Evolutionary conservation across 495 filamentous ascomycete species (phyloP).

Genomic region (Wilcoxina mikolae): DNA sequence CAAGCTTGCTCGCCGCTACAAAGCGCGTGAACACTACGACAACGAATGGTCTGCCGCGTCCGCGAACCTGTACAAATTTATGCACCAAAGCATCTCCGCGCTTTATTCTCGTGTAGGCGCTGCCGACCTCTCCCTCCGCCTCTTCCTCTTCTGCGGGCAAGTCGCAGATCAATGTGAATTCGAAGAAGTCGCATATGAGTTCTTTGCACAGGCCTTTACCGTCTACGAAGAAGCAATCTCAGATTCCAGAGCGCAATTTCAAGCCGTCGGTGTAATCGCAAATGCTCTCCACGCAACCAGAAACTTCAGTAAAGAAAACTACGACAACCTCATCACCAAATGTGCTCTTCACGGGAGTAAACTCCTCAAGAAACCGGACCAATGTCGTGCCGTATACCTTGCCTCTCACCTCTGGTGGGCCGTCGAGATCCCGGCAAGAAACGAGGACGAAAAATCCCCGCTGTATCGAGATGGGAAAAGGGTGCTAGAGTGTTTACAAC

Average conservation of each 20-base stretch:
- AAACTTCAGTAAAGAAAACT: constrained; percentile 88
- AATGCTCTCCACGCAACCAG: constrained; percentile 73
- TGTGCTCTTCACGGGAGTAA: constrained; percentile 93
- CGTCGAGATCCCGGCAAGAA: constrained; percentile 67
- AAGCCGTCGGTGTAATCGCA: constrained; percentile 89
- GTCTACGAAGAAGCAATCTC: constrained; percentile 94
- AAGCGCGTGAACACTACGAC: constrained; percentile 81
- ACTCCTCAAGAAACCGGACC: constrained; percentile 91
- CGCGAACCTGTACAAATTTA: constrained; percentile 82
- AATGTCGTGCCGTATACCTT: constrained; percentile 89
- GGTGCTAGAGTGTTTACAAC: constrained; percentile 88
- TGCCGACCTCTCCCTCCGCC: constrained; percentile 71
- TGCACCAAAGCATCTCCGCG: constrained; percentile 72
- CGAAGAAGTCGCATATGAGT: constrained; percentile 94
- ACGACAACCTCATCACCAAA: constrained; percentile 96
- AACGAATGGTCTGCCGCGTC: constrained; percentile 89
- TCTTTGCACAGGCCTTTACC: constrained; percentile 95
- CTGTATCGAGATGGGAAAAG: constrained; percentile 94
- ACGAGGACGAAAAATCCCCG: constrained; percentile 55
- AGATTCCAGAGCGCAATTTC: constrained; percentile 90
- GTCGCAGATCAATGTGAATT: constrained; percentile 82
- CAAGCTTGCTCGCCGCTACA: constrained; percentile 78
- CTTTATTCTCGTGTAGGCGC: constrained; percentile 76
- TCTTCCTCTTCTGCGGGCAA: constrained; percentile 85
- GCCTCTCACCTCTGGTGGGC: constrained; percentile 98